Conservation (phyloP, 2,329 filamentous ascomycete species). For the Pseudogymnoascus sp. region DNA sequence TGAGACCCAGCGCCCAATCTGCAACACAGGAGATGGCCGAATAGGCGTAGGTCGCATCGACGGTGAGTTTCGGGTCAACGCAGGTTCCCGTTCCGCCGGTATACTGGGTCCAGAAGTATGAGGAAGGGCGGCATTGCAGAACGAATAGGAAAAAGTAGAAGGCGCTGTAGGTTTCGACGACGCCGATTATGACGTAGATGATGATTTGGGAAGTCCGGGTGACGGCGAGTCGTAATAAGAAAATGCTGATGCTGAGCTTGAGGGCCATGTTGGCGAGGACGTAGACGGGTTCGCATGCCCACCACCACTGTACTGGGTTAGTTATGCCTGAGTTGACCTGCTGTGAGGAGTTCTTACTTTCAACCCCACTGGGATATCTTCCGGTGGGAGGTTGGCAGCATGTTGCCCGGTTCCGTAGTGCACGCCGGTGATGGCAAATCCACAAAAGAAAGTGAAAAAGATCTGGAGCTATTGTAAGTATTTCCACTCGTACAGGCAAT, state of each 20-base stretch:
- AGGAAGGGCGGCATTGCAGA: slow-evolving; percentile 33
- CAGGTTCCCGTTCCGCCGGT: slow-evolving; percentile 29
- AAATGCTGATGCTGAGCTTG: slow-evolving; percentile 35
- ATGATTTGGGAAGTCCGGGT: slow-evolving; percentile 27
- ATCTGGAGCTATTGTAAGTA: neutral
- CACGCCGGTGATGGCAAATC: slow-evolving; percentile 21
- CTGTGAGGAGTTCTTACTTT: slow-evolving; percentile 18
- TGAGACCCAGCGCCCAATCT: slow-evolving; percentile 36
- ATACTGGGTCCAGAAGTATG: slow-evolving; percentile 35
- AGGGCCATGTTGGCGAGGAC: slow-evolving; percentile 34
- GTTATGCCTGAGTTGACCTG: neutral
- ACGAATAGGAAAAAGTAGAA: slow-evolving; percentile 34
- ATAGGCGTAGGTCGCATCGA: slow-evolving; percentile 32
- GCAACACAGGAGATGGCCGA: slow-evolving; percentile 33
- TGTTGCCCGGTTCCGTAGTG: slow-evolving; percentile 26
- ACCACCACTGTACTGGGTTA: slow-evolving; percentile 25
- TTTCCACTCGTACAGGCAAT: neutral
- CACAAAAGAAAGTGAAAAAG: slow-evolving; percentile 17
- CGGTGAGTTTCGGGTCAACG: slow-evolving; percentile 26
- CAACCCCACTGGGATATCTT: slow-evolving; percentile 22
- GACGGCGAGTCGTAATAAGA: slow-evolving; percentile 33
- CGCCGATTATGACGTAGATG: slow-evolving; percentile 28
- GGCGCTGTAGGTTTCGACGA: slow-evolving; percentile 29
- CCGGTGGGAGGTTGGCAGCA: slow-evolving; percentile 15
- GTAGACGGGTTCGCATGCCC: slow-evolving; percentile 34